Evolutionary conservation across 768 basidiomycete genomes (phyloP).

Genomic region (Suillus luteus): DNA sequence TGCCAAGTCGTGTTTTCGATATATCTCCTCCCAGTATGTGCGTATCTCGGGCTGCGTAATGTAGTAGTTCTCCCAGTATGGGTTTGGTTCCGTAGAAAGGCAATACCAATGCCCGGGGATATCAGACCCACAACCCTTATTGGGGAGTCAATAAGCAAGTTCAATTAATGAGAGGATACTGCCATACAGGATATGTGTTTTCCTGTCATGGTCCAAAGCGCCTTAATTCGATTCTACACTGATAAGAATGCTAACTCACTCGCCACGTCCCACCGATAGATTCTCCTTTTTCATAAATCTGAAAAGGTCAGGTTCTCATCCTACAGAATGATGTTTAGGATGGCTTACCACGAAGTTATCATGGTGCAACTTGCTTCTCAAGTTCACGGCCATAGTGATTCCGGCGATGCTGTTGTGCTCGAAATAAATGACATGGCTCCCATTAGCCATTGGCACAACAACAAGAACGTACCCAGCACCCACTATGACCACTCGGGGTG

Average conservation of each 20-base stretch:
- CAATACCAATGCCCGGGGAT: conserved; percentile 56
- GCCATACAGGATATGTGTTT: conserved; percentile 52
- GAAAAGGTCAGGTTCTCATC: conserved; percentile 5
- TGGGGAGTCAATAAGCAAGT: neutral
- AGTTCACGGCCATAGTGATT: conserved; percentile 48
- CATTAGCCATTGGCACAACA: neutral
- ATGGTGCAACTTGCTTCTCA: conserved; percentile 46
- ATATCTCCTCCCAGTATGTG: conserved; percentile 51
- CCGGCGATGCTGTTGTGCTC: conserved; percentile 42
- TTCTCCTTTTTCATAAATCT: conserved; percentile 54
- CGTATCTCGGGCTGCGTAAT: conserved; percentile 51
- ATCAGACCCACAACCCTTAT: conserved; percentile 54
- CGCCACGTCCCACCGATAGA: conserved; percentile 59
- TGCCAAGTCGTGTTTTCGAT: conserved; percentile 44
- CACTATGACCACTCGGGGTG: conserved; percentile 46
- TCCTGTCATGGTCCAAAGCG: conserved; percentile 36
- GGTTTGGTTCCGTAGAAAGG: conserved; percentile 56
- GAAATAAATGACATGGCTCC: neutral
- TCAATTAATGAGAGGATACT: no score
- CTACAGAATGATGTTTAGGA: conserved; percentile 7
- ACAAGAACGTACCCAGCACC: conserved; percentile 46
- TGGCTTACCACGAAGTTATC: conserved; percentile 49
- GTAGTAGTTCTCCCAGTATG: conserved; percentile 50
- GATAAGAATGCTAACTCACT: conserved; percentile 36
- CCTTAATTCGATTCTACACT: neutral